phyloP scores from a whole-genome alignment of 2,329 filamentous ascomycete species.

The Septoria petroselini region DNA sequence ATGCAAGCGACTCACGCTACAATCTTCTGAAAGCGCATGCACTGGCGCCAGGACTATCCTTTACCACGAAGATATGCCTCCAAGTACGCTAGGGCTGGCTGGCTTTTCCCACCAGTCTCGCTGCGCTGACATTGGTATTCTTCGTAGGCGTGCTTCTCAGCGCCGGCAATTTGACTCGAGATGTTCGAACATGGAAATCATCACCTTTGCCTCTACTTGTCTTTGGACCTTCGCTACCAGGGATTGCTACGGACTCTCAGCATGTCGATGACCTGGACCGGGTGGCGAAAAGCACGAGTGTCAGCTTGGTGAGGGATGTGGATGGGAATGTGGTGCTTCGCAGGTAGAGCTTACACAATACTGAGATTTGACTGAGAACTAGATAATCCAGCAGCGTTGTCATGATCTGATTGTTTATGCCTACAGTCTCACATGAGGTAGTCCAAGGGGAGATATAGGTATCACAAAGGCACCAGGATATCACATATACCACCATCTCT shows the following conservation, averaged over 20 bases:
- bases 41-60: not conserved
- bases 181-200: conserved; percentile 16
- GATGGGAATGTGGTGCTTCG: conserved; percentile 6
- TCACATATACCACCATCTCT: no score
- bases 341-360: not conserved
- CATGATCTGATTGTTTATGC: no score
- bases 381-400: no score
- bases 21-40: not conserved
- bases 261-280: conserved; percentile 11
- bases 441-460: no score
- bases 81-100: conserved; percentile 16
- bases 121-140: conserved; percentile 13
- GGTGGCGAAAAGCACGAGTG: not conserved
- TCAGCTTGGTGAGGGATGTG: not conserved
- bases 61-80: conserved; percentile 14
- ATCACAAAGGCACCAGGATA: no score
- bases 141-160: conserved; percentile 9
- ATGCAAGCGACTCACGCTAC: not conserved
- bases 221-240: conserved; percentile 5
- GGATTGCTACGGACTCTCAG: not conserved
- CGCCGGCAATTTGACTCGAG: conserved; percentile 1
- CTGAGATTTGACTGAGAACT: no score
- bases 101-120: conserved; percentile 5
- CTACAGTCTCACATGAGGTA: no score
- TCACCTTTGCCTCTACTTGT: conserved; percentile 16